Evolutionary conservation across 768 basidiomycete species (phyloP).

Genomic region (Russula olivacea): DNA sequence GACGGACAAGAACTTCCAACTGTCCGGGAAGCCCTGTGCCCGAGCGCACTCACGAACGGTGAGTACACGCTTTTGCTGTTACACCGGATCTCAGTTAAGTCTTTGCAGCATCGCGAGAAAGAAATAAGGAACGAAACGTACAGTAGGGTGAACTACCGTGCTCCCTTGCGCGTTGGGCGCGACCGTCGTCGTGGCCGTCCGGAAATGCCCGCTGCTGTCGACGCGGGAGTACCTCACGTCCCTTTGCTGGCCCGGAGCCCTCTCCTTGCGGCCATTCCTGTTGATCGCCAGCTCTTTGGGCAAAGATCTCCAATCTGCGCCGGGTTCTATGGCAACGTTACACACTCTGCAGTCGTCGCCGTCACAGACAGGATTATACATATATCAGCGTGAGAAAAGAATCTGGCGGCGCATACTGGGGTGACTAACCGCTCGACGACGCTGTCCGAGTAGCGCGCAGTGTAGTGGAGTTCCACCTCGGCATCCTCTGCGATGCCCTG

Average conservation of each 20-base stretch:
- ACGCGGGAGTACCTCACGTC: slow-evolving; percentile 48
- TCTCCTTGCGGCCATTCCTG: not conserved
- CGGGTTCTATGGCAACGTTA: slow-evolving; percentile 47
- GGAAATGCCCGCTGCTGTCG: slow-evolving; percentile 47
- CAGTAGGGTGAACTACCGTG: slow-evolving; percentile 42
- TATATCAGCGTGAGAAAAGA: not conserved
- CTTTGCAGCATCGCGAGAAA: not conserved
- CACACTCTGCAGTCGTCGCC: slow-evolving; percentile 31
- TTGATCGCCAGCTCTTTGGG: not conserved
- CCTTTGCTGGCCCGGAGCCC: not conserved
- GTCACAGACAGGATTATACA: not conserved
- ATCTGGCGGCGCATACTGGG: not conserved
- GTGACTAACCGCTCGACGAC: slow-evolving; percentile 43
- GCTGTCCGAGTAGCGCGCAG: slow-evolving; percentile 36
- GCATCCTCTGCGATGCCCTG: slow-evolving; percentile 26
- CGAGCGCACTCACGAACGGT: slow-evolving; percentile 40
- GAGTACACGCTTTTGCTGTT: slow-evolving; percentile 65
- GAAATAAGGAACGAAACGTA: slow-evolving; percentile 27
- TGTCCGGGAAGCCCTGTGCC: slow-evolving; percentile 74
- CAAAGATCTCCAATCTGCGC: slow-evolving; percentile 37
- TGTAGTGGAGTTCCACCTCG: slow-evolving; percentile 52
- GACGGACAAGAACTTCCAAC: slow-evolving; percentile 53
- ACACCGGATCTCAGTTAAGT: not conserved
- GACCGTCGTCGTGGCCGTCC: slow-evolving; percentile 56
- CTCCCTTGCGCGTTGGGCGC: slow-evolving; percentile 47